Base-by-base conservation (phyloP, 192 early-diverging fungal genomes). In the Coemansia sp. region DNA sequence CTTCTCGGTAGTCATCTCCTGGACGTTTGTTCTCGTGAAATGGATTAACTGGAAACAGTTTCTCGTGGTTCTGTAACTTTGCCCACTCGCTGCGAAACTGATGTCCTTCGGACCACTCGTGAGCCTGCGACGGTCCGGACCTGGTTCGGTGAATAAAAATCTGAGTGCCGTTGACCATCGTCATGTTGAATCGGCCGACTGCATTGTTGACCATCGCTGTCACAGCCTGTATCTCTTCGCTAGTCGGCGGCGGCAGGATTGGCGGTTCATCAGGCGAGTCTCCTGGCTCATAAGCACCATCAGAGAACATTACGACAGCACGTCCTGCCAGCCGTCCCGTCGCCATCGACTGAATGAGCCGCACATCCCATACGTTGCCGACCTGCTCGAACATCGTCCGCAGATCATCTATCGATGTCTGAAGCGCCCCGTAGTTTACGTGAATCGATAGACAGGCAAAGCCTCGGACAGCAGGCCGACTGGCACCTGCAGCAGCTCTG, bases 301-400 rank as follows among this genome's bases (percentile, higher is more conserved):
- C 63, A 51, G 72, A 78, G 62, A 72, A 78, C 42, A 65, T 62
- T 3, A 78, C 75, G 6, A 72, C 14, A 2, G 75, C 69, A n/a
- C 42, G 56, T 11, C 66, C 58, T n/a, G 72, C 37, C 23, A 56
- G 59, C 23, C 54, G 25, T 5, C 60, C 70, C 0, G 75, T 42
- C 2, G 36, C 25, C 7, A 44, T 59, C n/a, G 69, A 65, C 54
- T 78, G 53, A 8, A 72, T 21, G 14, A 55, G 65, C 17, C 64
- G n/a, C 5, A 78, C 52, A n/a, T 72, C 75, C 75, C 75, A 78
- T 31, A 78, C 75, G 2, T 66, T 72, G 60, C 75, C 75, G 9
- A 62, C 65, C 0, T 62, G 61, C 50, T 72, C 66, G 56, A 78
- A 78, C 19, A 50, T 31, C 31, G 20, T 20, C 28, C 28, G 57